A percentile compares a stretch with the other conserved stretches of the same genome.
Evolutionary conservation across 257 asterid genomes (phyloP).

Genomic region (Solanum pimpinellifolium): DNA sequence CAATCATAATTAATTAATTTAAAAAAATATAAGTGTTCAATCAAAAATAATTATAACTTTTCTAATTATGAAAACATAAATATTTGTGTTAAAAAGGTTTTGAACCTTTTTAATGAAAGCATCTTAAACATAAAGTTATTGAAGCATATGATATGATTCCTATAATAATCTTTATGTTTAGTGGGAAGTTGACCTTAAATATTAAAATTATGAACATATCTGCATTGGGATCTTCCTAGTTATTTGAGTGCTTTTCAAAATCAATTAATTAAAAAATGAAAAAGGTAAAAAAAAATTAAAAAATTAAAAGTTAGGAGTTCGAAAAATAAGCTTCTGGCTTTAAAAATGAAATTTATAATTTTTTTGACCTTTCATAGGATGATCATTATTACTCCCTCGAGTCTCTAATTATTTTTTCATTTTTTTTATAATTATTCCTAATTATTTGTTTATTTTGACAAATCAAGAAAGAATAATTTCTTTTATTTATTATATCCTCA

Average conservation of each 20-base stretch:
- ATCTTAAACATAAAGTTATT: not conserved
- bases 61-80: not conserved
- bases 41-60: not conserved
- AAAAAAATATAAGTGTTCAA: not conserved
- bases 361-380: not conserved
- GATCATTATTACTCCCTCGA: too few species aligned
- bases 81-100: not conserved
- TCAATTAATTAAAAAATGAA: not conserved
- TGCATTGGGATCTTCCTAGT: not conserved
- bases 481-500: too few species aligned
- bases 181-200: constrained; percentile 29
- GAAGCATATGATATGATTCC: constrained; percentile 12
- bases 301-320: not conserved
- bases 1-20: not conserved
- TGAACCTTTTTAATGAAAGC: not conserved
- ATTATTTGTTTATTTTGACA: too few species aligned
- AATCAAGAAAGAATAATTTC: too few species aligned
- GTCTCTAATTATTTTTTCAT: too few species aligned
- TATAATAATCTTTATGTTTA: constrained; percentile 5
- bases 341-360: not conserved
- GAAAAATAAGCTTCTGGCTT: not conserved
- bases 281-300: not conserved
- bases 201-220: not conserved
- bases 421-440: too few species aligned
- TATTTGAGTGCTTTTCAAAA: not conserved